Base-by-base conservation (phyloP, 2,329 filamentous ascomycete species). In the Scedosporium boydii region DNA sequence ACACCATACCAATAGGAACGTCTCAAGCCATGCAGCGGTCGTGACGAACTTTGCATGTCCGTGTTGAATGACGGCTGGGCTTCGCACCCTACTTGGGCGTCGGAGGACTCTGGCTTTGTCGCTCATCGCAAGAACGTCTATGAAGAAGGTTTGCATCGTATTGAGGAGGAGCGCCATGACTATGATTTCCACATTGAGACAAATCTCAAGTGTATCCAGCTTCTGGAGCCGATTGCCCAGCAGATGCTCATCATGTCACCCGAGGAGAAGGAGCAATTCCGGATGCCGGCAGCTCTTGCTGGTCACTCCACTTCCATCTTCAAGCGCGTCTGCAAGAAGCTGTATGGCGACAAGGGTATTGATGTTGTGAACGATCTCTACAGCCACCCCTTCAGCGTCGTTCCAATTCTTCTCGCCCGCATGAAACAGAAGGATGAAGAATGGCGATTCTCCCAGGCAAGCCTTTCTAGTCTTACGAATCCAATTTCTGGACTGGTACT, bases 151-250 rank as follows among this genome's bases (percentile, higher is more conserved):
- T 84, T 99, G 7, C 95, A 99, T 72, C 84, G 95, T 21, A 97
- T 99, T 64, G 95, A 99, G 75, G 95, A 99, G 75, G 95, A 99
- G 73, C 89, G 95, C 4, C 95, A 99, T 71, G 95, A 99, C 71
- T 99, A 99, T 69, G 95, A 99, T 74, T 96, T 96, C 76, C 95
- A 97, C 71, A 98, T 99, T 61, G 95, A 99, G 76, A 90, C 91
- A 7, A 96, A 95, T 70, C 85, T 89, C 64, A 93, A 96, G 68
- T 97, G 95, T 59, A 96, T 99, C 64, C 95, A 98, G 74, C 86
- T 99, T 4, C 85, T 99, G 48, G 93, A 98, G 72, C 95, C 95
- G 0, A 91, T 98, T 63, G 92, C 91, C 1, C 92, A 96, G 70
- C 89, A 96, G 70, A 90, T 99, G 75, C 81, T 93, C 16, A 87